Conservation (phyloP, 441 rosid genomes). For the Geranium incanum region DNA sequence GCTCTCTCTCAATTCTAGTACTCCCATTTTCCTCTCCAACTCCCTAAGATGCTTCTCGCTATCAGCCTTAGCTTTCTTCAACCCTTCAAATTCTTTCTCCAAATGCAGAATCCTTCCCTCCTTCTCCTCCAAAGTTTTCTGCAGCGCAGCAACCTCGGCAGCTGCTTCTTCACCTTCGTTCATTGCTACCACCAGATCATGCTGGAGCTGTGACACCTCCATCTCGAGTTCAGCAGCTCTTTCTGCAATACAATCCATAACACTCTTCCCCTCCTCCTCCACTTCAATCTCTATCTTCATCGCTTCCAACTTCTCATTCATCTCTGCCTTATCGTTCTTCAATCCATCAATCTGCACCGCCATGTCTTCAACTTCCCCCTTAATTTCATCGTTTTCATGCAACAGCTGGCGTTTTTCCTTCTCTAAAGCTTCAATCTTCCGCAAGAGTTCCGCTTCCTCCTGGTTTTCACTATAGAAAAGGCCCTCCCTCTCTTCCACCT, state of each 20-base stretch:
- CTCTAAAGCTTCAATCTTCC: conserved; percentile 42
- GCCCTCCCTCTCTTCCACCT: background rate
- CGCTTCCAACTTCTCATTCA: conserved; percentile 33
- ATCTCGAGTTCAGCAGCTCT: conserved; percentile 61
- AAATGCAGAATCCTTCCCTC: conserved; percentile 31
- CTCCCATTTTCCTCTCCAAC: conserved; percentile 56
- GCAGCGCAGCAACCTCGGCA: conserved; percentile 36
- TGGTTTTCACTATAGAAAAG: conserved; percentile 2
- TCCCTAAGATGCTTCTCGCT: conserved; percentile 51
- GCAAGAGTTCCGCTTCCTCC: conserved; percentile 27
- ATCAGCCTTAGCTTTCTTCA: conserved; percentile 48
- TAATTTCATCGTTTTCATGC: conserved; percentile 33
- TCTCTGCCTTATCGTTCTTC: conserved; percentile 28
- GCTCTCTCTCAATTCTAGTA: conserved; percentile 44
- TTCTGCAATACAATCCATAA: conserved; percentile 36
- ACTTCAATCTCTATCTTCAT: conserved; percentile 44
- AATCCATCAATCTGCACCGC: conserved; percentile 34
- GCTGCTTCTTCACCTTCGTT: conserved; percentile 40
- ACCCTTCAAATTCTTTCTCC: conserved; percentile 43
- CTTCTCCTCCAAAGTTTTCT: conserved; percentile 39
- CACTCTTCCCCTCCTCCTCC: conserved; percentile 40
- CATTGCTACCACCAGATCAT: conserved; percentile 44
- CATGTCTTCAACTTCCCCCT: conserved; percentile 31
- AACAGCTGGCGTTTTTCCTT: conserved; percentile 35
- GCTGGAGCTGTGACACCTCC: conserved; percentile 54